Conservation (phyloP, 2,329 filamentous ascomycete genomes). For the Monilinia polystroma region DNA sequence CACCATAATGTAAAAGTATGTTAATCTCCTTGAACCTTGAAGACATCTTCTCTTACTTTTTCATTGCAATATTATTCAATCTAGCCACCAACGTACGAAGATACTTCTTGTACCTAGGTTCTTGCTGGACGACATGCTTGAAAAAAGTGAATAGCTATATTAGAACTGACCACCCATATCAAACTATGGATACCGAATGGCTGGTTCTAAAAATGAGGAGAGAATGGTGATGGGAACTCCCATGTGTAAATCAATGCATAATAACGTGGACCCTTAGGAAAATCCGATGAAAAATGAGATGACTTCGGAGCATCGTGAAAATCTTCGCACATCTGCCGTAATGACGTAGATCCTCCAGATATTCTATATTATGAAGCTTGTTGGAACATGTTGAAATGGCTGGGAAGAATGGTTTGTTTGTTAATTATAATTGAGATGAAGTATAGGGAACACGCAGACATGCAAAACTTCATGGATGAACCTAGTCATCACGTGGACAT, state of each 20-base stretch:
- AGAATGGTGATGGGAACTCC: constrained; percentile 12
- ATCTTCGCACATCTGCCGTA: constrained; percentile 18
- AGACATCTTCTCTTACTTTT: not conserved
- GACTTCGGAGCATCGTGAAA: constrained; percentile 13
- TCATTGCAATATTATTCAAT: constrained; percentile 3
- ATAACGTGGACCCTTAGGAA: constrained; percentile 11
- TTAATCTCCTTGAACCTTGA: constrained; percentile 16
- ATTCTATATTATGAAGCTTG: not conserved
- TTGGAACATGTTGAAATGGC: not conserved
- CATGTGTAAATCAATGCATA: constrained; percentile 24
- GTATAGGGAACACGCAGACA: not conserved
- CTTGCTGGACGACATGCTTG: constrained; percentile 1
- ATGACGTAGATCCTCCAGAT: constrained; percentile 21
- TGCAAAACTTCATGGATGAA: constrained; percentile 1
- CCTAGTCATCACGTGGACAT: constrained; percentile 19
- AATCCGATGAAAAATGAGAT: constrained; percentile 6
- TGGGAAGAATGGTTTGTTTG: not conserved
- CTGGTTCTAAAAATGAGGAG: not conserved
- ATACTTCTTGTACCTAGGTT: constrained; percentile 12
- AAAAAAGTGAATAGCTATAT: not conserved
- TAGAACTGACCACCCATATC: not conserved
- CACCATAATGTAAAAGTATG: constrained; percentile 8
- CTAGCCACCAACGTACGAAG: constrained; percentile 17
- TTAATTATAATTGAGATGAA: constrained; percentile 11
- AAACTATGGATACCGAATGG: constrained; percentile 1